These are phyloP conservation scores for Dictyostelium purpureum DNA, from an alignment of 78 protist species.

Conservation along the genomic window DNA sequence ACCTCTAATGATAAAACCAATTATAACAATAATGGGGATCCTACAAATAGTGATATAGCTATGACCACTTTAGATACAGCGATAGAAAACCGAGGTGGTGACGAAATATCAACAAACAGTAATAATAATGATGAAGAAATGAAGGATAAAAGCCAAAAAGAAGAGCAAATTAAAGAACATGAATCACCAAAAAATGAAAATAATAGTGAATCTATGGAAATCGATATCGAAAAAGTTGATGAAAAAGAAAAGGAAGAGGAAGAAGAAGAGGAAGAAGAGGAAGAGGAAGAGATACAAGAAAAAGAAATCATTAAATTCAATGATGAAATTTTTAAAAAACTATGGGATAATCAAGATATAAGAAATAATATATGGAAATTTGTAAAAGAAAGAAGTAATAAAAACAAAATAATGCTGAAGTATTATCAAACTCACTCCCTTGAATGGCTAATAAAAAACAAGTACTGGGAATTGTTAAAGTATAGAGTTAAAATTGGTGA, in stretches of 20 bases:
- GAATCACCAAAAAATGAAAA: background rate
- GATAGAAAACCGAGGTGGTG: no score
- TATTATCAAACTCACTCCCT: conserved; percentile 6
- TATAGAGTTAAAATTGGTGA: background rate
- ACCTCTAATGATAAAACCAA: background rate
- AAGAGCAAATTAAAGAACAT: background rate
- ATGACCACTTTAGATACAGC: no score
- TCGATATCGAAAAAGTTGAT: no score
- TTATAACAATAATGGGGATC: background rate
- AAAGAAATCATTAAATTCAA: background rate
- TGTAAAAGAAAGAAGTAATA: background rate
- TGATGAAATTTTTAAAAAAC: background rate
- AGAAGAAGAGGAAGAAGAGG: background rate
- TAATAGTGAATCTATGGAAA: no score
- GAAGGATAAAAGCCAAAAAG: no score
- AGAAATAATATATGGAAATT: background rate
- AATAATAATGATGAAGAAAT: no score
- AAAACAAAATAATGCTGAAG: background rate
- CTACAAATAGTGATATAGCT: no score
- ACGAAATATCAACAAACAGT: no score
- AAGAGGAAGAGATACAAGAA: background rate
- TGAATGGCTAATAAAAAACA: background rate
- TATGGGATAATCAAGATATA: background rate
- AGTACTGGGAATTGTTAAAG: background rate
- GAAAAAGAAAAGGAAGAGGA: background rate